These are phyloP conservation scores for Ramaria sp. DNA, from an alignment of 768 basidiomycete genomes.

Conservation along the genomic window DNA sequence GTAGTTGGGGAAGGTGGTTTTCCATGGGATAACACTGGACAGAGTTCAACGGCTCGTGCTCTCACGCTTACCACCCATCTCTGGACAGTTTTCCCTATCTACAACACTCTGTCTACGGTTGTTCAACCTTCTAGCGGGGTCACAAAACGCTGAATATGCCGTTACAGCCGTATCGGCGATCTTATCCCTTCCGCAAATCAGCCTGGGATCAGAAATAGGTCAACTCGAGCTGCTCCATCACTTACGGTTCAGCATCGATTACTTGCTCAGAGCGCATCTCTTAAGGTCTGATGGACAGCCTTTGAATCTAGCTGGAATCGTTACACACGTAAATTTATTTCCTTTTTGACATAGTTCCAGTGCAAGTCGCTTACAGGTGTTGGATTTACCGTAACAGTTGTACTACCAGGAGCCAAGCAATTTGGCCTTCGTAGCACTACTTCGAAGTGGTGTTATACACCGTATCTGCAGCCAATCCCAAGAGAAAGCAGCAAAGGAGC, in stretches of 20 bases:
- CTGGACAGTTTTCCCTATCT: slow-evolving; percentile 56
- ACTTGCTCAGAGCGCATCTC: slow-evolving; percentile 47
- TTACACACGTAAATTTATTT: slow-evolving; percentile 33
- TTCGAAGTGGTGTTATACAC: slow-evolving; percentile 51
- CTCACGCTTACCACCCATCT: slow-evolving; percentile 51
- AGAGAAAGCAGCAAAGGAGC: slow-evolving; percentile 31
- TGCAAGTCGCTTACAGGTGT: background rate
- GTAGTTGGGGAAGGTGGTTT: slow-evolving; percentile 53
- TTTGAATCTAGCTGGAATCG: slow-evolving; percentile 44
- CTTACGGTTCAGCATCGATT: slow-evolving; percentile 61
- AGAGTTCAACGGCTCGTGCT: slow-evolving; percentile 53
- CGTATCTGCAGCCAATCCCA: slow-evolving; percentile 36
- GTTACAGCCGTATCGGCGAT: slow-evolving; percentile 40
- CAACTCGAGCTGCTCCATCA: slow-evolving; percentile 52
- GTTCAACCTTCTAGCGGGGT: slow-evolving; percentile 56
- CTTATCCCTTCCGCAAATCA: slow-evolving; percentile 47
- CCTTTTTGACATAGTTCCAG: background rate
- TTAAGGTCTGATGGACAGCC: slow-evolving; percentile 44
- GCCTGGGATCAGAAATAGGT: slow-evolving; percentile 44
- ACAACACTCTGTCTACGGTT: slow-evolving; percentile 55
- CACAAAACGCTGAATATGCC: slow-evolving; percentile 37
- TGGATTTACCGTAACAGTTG: background rate
- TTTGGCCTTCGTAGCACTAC: slow-evolving; percentile 48
- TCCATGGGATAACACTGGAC: slow-evolving; percentile 57
- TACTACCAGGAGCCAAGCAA: slow-evolving; percentile 60